Conservation (phyloP, 2,329 filamentous ascomycete genomes). For the Mariannaea elegans region DNA sequence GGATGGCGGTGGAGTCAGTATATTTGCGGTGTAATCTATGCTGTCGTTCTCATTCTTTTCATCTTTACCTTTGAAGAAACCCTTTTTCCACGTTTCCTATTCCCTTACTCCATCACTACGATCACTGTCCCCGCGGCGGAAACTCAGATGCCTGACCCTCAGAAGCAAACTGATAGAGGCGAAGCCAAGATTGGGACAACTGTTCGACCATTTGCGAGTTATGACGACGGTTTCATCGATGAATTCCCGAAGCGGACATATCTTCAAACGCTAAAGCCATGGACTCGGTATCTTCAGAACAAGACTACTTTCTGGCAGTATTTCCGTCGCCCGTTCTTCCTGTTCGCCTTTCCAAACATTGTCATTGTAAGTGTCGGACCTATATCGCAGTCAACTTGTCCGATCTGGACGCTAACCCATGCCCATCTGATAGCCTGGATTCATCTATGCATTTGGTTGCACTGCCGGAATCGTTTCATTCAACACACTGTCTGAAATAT, state of each 20-base stretch:
- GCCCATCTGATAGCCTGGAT: background rate
- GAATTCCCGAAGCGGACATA: conserved; percentile 11
- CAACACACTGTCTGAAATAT: conserved; percentile 10
- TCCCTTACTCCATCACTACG: background rate
- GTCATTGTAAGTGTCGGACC: conserved; percentile 1
- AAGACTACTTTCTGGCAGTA: conserved; percentile 13
- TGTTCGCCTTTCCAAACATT: conserved; percentile 7
- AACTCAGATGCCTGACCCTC: background rate
- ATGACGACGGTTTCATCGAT: background rate
- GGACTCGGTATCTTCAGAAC: conserved; percentile 11
- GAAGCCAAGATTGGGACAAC: background rate
- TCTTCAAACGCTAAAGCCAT: conserved; percentile 4
- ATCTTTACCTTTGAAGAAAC: conserved; percentile 10
- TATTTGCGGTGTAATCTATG: conserved; percentile 2
- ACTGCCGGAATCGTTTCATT: conserved; percentile 12
- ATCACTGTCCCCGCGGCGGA: background rate
- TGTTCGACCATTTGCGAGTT: background rate
- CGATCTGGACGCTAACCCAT: background rate
- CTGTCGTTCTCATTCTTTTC: conserved; percentile 3
- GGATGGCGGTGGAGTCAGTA: conserved; percentile 13
- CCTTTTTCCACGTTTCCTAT: conserved; percentile 4
- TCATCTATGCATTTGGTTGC: conserved; percentile 12
- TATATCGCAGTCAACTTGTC: background rate
- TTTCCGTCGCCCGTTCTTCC: conserved; percentile 10
- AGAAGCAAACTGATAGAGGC: background rate